Evolutionary conservation across 345 rosid genomes (phyloP), one percentile per base, ranked within the genome.

Genomic region (Camelina neglecta): DNA sequence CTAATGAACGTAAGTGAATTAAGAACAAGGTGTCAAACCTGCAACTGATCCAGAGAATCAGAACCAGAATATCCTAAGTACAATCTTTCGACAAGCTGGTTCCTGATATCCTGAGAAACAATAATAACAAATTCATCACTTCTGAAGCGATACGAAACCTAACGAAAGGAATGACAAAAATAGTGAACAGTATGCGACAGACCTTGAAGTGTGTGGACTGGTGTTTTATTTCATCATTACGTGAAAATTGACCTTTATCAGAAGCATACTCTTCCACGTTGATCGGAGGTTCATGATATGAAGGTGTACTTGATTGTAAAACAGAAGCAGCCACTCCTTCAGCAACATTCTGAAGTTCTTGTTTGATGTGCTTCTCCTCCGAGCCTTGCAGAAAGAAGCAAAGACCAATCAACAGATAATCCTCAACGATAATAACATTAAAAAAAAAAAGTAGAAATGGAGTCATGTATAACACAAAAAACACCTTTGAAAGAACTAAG

Each of bases 31-130:
- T 58, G 21, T 33, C 39, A 33, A 8, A 58, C 62, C 62, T 58
- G 62, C 62, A 58, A 15, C 42, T 58, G 62, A n/a, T 58, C 62
- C 42, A 58, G 41, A n/a, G 23, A 58, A 58, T 58, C 62, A 58
- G 62, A 58, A 58, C 41, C 21, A 57, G 61, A 31, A 31, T 8
- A 58, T 58, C 42, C 42, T 0, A 31, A 33, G 8, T 58, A 31
- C 62, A 58, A 18, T 8, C 23, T 58, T 58, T 58, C 23, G 35
- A 58, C 12, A 58, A 58, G 62, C 33, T 58, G 42, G 11, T 58
- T 58, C 62, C 42, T 58, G 62, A 58, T 33, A 33, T 58, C 41
- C 62, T 58, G 62, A 58, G 4, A 31, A 58, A 58, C 0, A 58
- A 4, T 31, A 15, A 58, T 33, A 31, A 15, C 7, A 57, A 57